Evolutionary conservation across 768 basidiomycete genomes (phyloP), one percentile per base, ranked within the genome.

Genomic region (Kwoniella pini): DNA sequence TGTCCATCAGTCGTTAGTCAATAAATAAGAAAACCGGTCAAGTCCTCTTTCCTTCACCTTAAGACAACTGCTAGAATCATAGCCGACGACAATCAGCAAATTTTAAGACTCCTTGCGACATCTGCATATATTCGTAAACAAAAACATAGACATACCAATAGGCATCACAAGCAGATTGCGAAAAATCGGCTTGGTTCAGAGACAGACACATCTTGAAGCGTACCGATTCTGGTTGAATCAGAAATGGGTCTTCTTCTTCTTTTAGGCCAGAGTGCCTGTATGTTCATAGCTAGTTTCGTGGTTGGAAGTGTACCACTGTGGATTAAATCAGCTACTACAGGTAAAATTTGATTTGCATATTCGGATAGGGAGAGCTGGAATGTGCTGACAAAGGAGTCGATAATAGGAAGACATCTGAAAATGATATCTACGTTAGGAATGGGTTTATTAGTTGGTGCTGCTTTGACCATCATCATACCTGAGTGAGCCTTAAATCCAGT

Each of bases 401-500:
- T 17, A 44, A 44, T 57, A 65, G 69, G 81, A 83, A 81, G 80
- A 66, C 75, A 45, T 63, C 80, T 80, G 78, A 81, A 77, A 80
- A 82, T 65, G 80, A 74, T 87, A 30, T 83, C 82, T 7, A 83
- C 84, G 42, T 74, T 91, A 15, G 88, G 90, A 11, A 88, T 88
- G 44, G 94, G 94, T 11, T 80, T 97, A 11, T 82, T 98, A 17
- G 83, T 96, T 13, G 94, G 94, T 3, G 88, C 94, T 2, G 91
- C 91, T 0, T 79, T 97, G 64, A 90, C 90, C 12, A 86, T 98
- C 24, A 91, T 97, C 64, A 87, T 97, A 53, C 94, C 95, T 36
- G 94, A 96, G 89, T 93, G 79, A 76, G 88, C 79, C 81, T 42
- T n/a, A n/a, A n/a, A 79, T 80, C 19, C 13, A 33, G 33, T 36